Percentiles rank a stretch among this genome's conserved stretches.
Conservation (phyloP, 768 basidiomycete genomes). For the Pulveroboletus sp. region DNA sequence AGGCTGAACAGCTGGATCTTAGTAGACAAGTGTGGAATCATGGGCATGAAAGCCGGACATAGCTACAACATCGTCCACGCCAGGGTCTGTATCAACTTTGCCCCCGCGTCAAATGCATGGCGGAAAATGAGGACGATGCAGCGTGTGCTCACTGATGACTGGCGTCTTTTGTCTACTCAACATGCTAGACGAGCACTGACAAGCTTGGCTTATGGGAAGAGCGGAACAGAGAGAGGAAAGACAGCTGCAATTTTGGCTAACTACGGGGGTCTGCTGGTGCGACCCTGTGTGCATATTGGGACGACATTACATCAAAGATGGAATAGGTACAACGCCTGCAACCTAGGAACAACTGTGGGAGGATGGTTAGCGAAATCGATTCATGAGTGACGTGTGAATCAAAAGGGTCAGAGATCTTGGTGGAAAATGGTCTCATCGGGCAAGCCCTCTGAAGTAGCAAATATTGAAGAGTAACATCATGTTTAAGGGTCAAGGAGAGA, state of each 20-base stretch:
- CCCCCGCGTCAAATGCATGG: slow-evolving; percentile 2
- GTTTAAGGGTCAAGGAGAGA: background rate
- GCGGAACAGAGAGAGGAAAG: background rate
- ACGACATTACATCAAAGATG: no score
- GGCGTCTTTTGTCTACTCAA: slow-evolving; percentile 36
- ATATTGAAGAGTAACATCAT: slow-evolving; percentile 53
- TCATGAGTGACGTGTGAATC: no score
- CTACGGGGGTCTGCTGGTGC: background rate
- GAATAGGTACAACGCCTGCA: no score
- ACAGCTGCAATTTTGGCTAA: background rate
- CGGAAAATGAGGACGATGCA: background rate
- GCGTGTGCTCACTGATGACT: slow-evolving; percentile 57
- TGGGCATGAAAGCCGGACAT: slow-evolving; percentile 45
- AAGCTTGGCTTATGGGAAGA: background rate
- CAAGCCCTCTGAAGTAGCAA: slow-evolving; percentile 64
- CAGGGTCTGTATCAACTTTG: slow-evolving; percentile 81
- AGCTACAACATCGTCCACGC: slow-evolving; percentile 77
- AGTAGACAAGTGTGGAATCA: background rate
- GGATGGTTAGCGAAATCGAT: no score
- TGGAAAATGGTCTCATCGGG: slow-evolving; percentile 62
- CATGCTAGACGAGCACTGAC: slow-evolving; percentile 14
- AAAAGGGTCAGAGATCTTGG: slow-evolving; percentile 63
- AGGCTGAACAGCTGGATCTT: slow-evolving; percentile 42
- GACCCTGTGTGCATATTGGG: no score
- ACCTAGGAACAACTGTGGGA: no score